Percentiles rank a stretch among this genome's conserved stretches.
These are phyloP conservation scores for Nyssa sinensis DNA, from an alignment of 148 eudicot genomes.

Conservation along the genomic window DNA sequence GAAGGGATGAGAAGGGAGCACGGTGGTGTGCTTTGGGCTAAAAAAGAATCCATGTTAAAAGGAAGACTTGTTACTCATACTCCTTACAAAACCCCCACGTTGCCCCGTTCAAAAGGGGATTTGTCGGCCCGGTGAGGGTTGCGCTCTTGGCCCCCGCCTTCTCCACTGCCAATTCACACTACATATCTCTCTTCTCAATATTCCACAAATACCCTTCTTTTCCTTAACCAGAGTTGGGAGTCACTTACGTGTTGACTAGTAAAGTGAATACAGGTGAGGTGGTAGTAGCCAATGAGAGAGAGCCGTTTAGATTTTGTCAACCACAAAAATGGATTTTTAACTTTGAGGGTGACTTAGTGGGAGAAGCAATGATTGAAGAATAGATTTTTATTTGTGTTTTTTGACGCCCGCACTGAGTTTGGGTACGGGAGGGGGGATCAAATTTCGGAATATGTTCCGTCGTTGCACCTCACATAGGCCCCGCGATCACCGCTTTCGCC, in stretches of 20 bases:
- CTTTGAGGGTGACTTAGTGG: not conserved
- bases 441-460: constrained; percentile 13
- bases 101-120: not conserved
- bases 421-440: not conserved
- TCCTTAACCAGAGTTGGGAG: not conserved
- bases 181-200: too few relatives aligned
- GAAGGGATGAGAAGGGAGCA: not conserved
- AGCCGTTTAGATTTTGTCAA: not conserved
- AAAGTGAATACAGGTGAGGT: not conserved
- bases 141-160: not conserved
- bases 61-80: not conserved
- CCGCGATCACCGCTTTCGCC: not conserved
- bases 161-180: not conserved
- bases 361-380: constrained; percentile 4
- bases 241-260: not conserved
- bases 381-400: constrained; percentile 9
- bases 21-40: not conserved
- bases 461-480: not conserved
- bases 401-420: not conserved
- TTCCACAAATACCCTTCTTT: too few relatives aligned
- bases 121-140: constrained; percentile 3
- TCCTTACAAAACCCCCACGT: not conserved
- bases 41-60: not conserved
- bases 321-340: not conserved
- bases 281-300: not conserved